A percentile compares a stretch with the other conserved stretches of the same genome.
These are phyloP conservation scores for Ustilago loliicola DNA, from an alignment of 1,284 basidiomycete species.

Conservation along the genomic window DNA sequence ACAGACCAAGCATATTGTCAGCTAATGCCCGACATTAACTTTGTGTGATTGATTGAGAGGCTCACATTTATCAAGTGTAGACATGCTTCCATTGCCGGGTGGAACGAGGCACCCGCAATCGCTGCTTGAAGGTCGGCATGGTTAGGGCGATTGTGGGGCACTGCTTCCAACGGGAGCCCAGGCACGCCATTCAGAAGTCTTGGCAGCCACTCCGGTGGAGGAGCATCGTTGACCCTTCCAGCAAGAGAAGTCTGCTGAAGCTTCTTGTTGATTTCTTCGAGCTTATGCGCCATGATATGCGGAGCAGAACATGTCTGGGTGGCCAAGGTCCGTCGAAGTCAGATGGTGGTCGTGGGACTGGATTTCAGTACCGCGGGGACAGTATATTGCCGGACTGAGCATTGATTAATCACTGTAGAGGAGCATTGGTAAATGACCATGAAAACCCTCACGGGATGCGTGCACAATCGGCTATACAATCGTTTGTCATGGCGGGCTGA, in stretches of 20 bases:
- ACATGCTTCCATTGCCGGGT: slow-evolving; percentile 34
- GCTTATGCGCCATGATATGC: slow-evolving; percentile 9
- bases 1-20: no score
- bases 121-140: slow-evolving; percentile 24
- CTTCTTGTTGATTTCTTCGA: slow-evolving; percentile 13
- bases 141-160: slow-evolving; percentile 24
- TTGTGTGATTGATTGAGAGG: background rate
- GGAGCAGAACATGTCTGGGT: no score
- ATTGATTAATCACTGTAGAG: no score
- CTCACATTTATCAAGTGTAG: slow-evolving; percentile 45
- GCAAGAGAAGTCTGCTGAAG: background rate
- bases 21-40: background rate
- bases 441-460: no score
- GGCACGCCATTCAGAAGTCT: slow-evolving; percentile 15
- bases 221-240: background rate
- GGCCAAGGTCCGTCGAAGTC: no score
- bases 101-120: slow-evolving; percentile 26
- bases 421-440: no score
- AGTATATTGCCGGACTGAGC: no score
- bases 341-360: no score
- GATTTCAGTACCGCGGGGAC: no score
- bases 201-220: slow-evolving; percentile 16
- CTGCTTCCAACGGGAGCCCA: slow-evolving; percentile 14
- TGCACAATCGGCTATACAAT: no score
- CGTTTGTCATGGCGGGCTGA: no score